Conservation (phyloP, 805 yeast genomes). For the Danielia reshetovae region DNA sequence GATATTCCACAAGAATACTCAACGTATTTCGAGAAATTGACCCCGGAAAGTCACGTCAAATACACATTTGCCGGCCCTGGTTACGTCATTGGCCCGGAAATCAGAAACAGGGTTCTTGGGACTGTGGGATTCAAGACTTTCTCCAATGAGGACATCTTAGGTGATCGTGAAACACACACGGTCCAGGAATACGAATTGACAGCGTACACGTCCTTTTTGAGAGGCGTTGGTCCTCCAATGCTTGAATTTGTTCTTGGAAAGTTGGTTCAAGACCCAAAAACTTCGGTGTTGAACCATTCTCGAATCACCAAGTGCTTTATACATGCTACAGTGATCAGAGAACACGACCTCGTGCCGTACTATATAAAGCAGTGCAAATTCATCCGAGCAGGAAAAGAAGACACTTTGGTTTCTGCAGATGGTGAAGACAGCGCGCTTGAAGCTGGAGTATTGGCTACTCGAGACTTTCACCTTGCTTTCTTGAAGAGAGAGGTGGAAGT, state of each 20-base stretch:
- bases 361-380: slow-evolving; percentile 42
- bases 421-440: slow-evolving; percentile 26
- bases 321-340: slow-evolving; percentile 42
- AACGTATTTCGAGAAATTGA: slow-evolving; percentile 18
- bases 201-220: slow-evolving; percentile 49
- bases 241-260: slow-evolving; percentile 20
- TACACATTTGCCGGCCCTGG: slow-evolving; percentile 15
- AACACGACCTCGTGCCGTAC: slow-evolving; percentile 46
- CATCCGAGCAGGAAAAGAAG: slow-evolving; percentile 18
- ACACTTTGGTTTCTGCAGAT: slow-evolving; percentile 6
- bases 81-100: slow-evolving; percentile 14
- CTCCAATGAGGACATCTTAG: slow-evolving; percentile 1
- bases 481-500: slow-evolving; percentile 21
- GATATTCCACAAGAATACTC: slow-evolving; percentile 24
- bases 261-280: slow-evolving; percentile 1
- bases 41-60: slow-evolving; percentile 11
- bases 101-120: slow-evolving; percentile 23
- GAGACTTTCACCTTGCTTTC: slow-evolving; percentile 41
- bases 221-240: slow-evolving; percentile 30
- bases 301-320: slow-evolving; percentile 19
- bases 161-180: not conserved
- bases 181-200: slow-evolving; percentile 41
- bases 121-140: slow-evolving; percentile 22
- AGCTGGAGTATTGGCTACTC: slow-evolving; percentile 32
- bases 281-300: slow-evolving; percentile 1